phyloP scores from a whole-genome alignment of 192 early-diverging fungal species.

The Spinellus fusiger region DNA sequence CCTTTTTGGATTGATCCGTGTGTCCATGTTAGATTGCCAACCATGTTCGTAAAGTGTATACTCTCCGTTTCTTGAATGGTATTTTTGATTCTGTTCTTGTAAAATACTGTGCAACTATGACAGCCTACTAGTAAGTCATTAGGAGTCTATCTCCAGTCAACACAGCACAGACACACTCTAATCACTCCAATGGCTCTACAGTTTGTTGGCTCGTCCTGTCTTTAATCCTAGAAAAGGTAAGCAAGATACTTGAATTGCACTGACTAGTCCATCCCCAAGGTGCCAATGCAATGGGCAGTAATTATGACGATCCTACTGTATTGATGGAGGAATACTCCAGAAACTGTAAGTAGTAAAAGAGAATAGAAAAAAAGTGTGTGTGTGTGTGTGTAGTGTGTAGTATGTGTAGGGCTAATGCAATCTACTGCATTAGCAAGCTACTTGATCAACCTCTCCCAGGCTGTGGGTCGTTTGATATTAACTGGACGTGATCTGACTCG shows the following conservation, averaged over 20 bases:
- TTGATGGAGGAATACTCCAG: slow-evolving; percentile 57
- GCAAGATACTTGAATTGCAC: neutral
- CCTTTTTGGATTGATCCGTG: neutral
- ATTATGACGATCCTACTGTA: slow-evolving; percentile 45
- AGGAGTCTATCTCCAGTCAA: neutral
- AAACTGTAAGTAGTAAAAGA: slow-evolving; percentile 41
- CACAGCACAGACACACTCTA: neutral
- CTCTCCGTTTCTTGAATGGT: slow-evolving; percentile 54
- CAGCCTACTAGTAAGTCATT: slow-evolving; percentile 53
- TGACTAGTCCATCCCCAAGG: slow-evolving; percentile 24
- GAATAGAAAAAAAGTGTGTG: neutral
- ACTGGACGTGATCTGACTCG: slow-evolving; percentile 60
- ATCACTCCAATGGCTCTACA: slow-evolving; percentile 45
- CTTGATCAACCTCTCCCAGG: slow-evolving; percentile 58
- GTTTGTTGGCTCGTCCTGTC: slow-evolving; percentile 53
- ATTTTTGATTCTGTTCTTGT: slow-evolving; percentile 60
- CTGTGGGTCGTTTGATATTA: slow-evolving; percentile 54
- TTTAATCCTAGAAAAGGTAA: slow-evolving; percentile 55
- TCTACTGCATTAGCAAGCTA: slow-evolving; percentile 40
- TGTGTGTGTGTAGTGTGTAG: neutral
- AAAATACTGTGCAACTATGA: slow-evolving; percentile 63
- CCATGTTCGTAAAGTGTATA: slow-evolving; percentile 54
- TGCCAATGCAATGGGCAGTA: slow-evolving; percentile 47
- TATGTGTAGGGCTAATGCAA: neutral
- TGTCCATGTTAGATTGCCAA: slow-evolving; percentile 31